A percentile compares a stretch with the other conserved stretches of the same genome.
These are phyloP conservation scores for Carex pumila DNA, from an alignment of 176 grass and related monocot genomes.

Conservation along the genomic window DNA sequence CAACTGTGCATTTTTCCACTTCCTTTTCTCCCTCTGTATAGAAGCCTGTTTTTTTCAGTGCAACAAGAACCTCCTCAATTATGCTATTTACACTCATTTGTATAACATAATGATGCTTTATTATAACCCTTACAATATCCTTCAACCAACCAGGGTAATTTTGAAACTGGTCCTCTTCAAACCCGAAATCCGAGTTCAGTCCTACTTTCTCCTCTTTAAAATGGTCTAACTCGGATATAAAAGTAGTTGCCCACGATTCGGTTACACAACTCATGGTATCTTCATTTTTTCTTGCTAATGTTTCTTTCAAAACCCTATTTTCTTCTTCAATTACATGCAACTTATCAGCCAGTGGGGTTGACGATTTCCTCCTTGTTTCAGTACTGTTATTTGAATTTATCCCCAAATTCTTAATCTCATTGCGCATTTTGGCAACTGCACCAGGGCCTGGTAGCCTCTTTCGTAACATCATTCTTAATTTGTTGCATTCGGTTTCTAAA, in stretches of 20 bases:
- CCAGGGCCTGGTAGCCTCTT: slow-evolving; percentile 68
- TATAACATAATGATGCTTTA: slow-evolving; percentile 45
- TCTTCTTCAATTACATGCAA: slow-evolving; percentile 64
- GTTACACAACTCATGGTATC: slow-evolving; percentile 29
- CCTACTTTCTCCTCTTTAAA: slow-evolving; percentile 43
- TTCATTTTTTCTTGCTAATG: slow-evolving; percentile 57
- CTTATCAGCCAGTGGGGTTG: slow-evolving; percentile 28
- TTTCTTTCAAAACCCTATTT: slow-evolving; percentile 64
- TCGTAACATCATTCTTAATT: slow-evolving; percentile 61
- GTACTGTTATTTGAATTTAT: neutral
- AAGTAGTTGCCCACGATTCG: slow-evolving; percentile 60
- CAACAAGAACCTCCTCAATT: slow-evolving; percentile 39
- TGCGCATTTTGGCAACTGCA: slow-evolving; percentile 73
- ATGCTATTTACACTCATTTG: slow-evolving; percentile 38
- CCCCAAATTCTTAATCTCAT: slow-evolving; percentile 35
- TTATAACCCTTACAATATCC: slow-evolving; percentile 46
- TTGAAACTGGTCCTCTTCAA: slow-evolving; percentile 16
- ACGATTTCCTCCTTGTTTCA: slow-evolving; percentile 27
- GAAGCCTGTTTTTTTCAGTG: slow-evolving; percentile 23
- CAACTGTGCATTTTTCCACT: neutral
- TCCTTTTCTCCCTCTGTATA: neutral
- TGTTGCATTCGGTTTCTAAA: slow-evolving; percentile 76
- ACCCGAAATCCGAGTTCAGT: neutral
- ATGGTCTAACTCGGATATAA: slow-evolving; percentile 64
- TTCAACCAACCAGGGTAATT: slow-evolving; percentile 42